phyloP scores from a whole-genome alignment of 441 rosid species.

The Eruca vesicaria region DNA sequence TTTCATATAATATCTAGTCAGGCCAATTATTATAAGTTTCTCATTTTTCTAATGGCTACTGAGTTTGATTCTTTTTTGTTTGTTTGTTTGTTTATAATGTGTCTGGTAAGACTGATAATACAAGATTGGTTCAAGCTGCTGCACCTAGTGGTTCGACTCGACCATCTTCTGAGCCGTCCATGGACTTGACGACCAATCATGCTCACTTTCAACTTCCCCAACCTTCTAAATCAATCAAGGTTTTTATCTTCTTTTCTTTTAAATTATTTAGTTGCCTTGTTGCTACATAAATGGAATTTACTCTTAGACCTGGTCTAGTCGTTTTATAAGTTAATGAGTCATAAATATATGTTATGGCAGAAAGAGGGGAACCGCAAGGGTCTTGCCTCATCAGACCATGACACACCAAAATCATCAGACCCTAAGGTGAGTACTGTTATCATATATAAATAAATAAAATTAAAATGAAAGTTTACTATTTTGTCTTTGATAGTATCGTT shows the following conservation, averaged over 20 bases:
- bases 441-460: not conserved
- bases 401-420: constrained; percentile 87
- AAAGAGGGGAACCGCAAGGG: constrained; percentile 82
- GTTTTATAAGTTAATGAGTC: constrained; percentile 5
- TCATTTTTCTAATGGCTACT: constrained; percentile 22
- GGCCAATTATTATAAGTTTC: constrained; percentile 31
- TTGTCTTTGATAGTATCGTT: not conserved
- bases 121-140: constrained; percentile 56
- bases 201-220: constrained; percentile 40
- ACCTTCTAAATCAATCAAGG: constrained; percentile 76
- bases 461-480: not conserved
- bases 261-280: not conserved
- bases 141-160: constrained; percentile 66
- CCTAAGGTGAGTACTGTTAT: constrained; percentile 59
- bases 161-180: constrained; percentile 61
- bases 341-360: constrained; percentile 44
- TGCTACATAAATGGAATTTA: not conserved
- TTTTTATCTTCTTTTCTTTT: constrained; percentile 18
- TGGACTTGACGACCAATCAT: constrained; percentile 66
- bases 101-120: constrained; percentile 41
- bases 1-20: constrained; percentile 33
- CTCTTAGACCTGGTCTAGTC: constrained; percentile 8
- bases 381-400: constrained; percentile 81
- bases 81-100: constrained; percentile 5
- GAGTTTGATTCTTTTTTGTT: constrained; percentile 13